Base-by-base conservation (phyloP, 2,329 filamentous ascomycete genomes). In the Magnaporthiopsis incrustans region DNA sequence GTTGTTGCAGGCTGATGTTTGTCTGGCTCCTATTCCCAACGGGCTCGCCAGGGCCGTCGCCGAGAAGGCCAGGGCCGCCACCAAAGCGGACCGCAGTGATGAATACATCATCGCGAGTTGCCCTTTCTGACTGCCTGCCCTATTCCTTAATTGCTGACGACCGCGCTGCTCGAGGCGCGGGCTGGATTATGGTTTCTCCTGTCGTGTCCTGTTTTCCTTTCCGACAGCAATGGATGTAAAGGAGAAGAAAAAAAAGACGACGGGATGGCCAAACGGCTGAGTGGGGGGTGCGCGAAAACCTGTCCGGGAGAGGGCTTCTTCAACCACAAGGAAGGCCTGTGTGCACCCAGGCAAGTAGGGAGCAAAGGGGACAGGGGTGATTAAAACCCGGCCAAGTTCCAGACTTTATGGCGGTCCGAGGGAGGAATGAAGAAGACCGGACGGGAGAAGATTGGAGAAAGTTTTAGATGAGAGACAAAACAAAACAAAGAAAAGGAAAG, bases 1-100 rank as follows among this genome's bases (percentile, higher is more conserved):
- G 79, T 94, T 94, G 78, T 95, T 95, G 83, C 91, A 95, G 38
- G 87, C 85, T 27, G 44, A 53, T 6, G 27, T 26, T 32, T 61
- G 58, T 38, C 65, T 50, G 35, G 57, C 59, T n/a, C 44, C 27
- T 44, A 30, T 61, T 26, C 60, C 60, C 14, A 22, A 38, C 30
- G 61, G 61, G 50, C 11, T n/a, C 4, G 44, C 50, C 53, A 62
- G 26, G 44, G 50, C 61, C 25, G 61, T n/a, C 26, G 61, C 26
- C 26, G 61, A 57, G 27, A 62, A 14, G 15, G 26, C 50, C 27
- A 62, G 61, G 61, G 57, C 35, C 26, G 63, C 60, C 35, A 57
- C 30, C 26, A 62, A 8, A 22, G 22, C 26, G 30, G 61, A 62
- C n/a, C 61, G 18, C 15, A 62, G 18, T 5, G 61, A 62, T 18